Conservation (phyloP, 768 basidiomycete genomes). For the Naganishia vishniacii region DNA sequence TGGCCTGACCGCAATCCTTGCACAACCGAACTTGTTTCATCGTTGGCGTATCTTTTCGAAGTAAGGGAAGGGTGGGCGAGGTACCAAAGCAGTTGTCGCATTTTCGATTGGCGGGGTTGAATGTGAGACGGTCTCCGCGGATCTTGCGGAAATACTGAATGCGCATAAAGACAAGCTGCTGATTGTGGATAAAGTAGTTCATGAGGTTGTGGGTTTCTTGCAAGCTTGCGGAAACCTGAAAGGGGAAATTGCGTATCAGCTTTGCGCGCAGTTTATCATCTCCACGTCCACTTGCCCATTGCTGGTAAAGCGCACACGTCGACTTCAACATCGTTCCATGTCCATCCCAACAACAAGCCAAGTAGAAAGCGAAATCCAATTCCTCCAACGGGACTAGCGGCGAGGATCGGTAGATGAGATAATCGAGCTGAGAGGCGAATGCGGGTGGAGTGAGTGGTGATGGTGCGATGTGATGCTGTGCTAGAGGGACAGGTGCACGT, state of each 20-base stretch:
- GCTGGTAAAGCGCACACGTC: neutral
- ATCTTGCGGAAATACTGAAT: neutral
- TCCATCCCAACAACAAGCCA: neutral
- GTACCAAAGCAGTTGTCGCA: neutral
- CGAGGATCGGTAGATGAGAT: neutral
- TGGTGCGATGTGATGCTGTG: neutral
- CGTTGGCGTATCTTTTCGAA: neutral
- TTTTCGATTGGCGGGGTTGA: slow-evolving; percentile 4
- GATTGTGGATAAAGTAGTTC: neutral
- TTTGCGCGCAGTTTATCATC: neutral
- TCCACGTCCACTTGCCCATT: neutral
- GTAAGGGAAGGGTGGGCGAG: neutral
- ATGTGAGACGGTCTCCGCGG: neutral
- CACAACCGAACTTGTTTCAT: neutral
- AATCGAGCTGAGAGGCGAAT: neutral
- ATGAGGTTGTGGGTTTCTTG: neutral
- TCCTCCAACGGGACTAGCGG: neutral
- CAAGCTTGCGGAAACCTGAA: neutral
- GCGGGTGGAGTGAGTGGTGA: neutral
- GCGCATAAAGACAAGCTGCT: neutral
- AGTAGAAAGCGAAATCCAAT: neutral
- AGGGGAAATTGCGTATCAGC: neutral
- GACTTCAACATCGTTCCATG: neutral
- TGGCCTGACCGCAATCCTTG: neutral
- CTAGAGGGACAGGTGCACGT: neutral